Conservation (phyloP, 2,329 filamentous ascomycete genomes). For the Paracorniculantispora psalliotae region DNA sequence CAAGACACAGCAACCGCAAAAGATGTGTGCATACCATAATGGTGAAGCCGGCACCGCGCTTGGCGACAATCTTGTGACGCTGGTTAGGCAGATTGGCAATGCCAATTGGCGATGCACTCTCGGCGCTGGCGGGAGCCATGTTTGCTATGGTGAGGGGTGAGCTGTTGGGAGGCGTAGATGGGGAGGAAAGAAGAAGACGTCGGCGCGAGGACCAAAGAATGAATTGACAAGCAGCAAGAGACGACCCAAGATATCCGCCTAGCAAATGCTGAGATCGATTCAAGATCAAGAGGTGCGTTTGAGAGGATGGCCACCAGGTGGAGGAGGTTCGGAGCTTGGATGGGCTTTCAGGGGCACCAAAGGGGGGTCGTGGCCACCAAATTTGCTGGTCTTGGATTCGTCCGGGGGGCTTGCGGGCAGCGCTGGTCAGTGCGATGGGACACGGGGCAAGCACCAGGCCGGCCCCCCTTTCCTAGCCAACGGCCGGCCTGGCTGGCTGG, state of each 20-base stretch:
- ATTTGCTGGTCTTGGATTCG: constrained; percentile 16
- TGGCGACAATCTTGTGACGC: constrained; percentile 69
- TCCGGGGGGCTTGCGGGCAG: constrained; percentile 14
- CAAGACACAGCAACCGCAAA: background rate
- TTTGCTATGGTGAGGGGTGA: constrained; percentile 24
- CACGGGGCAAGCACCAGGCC: constrained; percentile 13
- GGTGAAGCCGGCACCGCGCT: constrained; percentile 94
- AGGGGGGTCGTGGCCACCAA: constrained; percentile 15
- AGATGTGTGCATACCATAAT: constrained; percentile 72
- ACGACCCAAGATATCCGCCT: constrained; percentile 9
- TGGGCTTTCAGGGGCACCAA: constrained; percentile 15
- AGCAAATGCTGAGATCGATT: constrained; percentile 14
- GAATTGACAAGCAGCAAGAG: constrained; percentile 11
- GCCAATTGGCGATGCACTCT: constrained; percentile 64
- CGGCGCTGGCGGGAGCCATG: constrained; percentile 55
- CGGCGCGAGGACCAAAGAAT: background rate
- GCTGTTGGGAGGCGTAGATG: constrained; percentile 1
- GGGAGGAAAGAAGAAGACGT: background rate
- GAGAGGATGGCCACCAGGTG: constrained; percentile 13
- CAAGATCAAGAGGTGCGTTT: constrained; percentile 13
- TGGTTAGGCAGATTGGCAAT: constrained; percentile 72
- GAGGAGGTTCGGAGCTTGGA: constrained; percentile 14
- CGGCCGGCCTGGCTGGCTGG: constrained; percentile 5
- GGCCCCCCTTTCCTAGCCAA: constrained; percentile 16
- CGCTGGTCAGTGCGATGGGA: constrained; percentile 15